These are phyloP conservation scores for Quaeritorhiza haematococci DNA, from an alignment of 371 early-diverging fungal genomes.

Conservation along the genomic window DNA sequence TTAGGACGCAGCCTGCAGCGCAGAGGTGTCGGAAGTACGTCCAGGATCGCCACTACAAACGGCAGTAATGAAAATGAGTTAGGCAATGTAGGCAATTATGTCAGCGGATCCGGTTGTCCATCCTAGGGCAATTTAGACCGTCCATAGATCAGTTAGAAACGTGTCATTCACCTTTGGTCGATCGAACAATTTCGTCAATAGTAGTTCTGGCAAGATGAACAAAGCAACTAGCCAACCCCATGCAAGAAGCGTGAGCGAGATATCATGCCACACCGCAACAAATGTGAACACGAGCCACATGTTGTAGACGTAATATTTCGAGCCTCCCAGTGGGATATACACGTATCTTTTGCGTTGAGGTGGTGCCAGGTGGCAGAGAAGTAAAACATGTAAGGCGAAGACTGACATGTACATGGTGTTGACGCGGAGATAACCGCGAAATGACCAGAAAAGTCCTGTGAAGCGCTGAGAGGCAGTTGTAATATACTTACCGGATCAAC, in stretches of 20 bases:
- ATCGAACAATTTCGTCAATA: slow-evolving; percentile 55
- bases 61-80: neutral
- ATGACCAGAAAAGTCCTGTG: too few relatives aligned
- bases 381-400: neutral
- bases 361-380: neutral
- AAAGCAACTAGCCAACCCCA: slow-evolving; percentile 91
- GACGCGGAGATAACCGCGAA: neutral
- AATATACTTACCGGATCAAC: slow-evolving; percentile 57
- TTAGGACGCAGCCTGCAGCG: slow-evolving; percentile 76
- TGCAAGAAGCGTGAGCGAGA: slow-evolving; percentile 70
- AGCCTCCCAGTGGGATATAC: slow-evolving; percentile 87
- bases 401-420: neutral
- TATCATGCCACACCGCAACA: slow-evolving; percentile 95
- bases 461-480: neutral
- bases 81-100: too few relatives aligned
- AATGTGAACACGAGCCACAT: slow-evolving; percentile 84
- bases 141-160: neutral
- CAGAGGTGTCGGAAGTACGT: slow-evolving; percentile 74
- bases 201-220: slow-evolving; percentile 78
- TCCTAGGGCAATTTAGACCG: neutral
- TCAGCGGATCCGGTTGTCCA: too few relatives aligned
- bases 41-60: slow-evolving; percentile 45
- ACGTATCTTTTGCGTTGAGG: slow-evolving; percentile 55
- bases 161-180: slow-evolving; percentile 33
- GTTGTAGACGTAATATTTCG: slow-evolving; percentile 57